phyloP scores from a whole-genome alignment of 345 rosid species.

The Erucastrum elatum region DNA sequence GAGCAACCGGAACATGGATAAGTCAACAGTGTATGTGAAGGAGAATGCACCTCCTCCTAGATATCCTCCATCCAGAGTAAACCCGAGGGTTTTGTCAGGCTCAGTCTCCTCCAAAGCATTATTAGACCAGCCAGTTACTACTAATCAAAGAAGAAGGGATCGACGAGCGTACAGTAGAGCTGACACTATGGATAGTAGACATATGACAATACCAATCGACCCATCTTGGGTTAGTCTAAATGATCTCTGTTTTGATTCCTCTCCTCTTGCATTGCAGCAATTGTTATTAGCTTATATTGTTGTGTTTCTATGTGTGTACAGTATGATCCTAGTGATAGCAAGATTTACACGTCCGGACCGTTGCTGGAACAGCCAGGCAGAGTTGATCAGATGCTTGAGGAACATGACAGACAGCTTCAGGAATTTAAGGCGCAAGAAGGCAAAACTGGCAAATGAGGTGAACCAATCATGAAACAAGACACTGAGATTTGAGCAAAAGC shows the following conservation, averaged over 20 bases:
- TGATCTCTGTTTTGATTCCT: not conserved
- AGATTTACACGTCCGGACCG: slow-evolving; percentile 82
- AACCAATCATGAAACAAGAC: not conserved
- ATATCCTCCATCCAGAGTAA: slow-evolving; percentile 25
- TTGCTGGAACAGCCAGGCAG: slow-evolving; percentile 63
- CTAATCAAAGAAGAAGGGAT: slow-evolving; percentile 27
- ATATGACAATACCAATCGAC: slow-evolving; percentile 24
- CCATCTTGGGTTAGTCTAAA: slow-evolving; percentile 35
- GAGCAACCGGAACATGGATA: slow-evolving; percentile 18
- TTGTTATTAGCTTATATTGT: not conserved
- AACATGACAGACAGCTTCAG: slow-evolving; percentile 66
- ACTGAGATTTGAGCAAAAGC: no score
- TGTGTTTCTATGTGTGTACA: slow-evolving; percentile 21
- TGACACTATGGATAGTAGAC: slow-evolving; percentile 38
- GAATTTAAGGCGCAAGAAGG: slow-evolving; percentile 34
- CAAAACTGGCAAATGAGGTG: not conserved
- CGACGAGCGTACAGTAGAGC: slow-evolving; percentile 30
- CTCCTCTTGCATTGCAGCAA: not conserved
- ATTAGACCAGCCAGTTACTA: slow-evolving; percentile 7
- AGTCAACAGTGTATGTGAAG: slow-evolving; percentile 18
- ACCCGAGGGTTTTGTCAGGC: not conserved
- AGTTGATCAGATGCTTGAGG: slow-evolving; percentile 82
- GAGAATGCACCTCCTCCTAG: slow-evolving; percentile 34
- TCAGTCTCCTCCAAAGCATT: slow-evolving; percentile 29
- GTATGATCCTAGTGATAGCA: slow-evolving; percentile 57